phyloP scores from a whole-genome alignment of 2,329 filamentous ascomycete genomes.

The Pseudogymnoascus sp. region DNA sequence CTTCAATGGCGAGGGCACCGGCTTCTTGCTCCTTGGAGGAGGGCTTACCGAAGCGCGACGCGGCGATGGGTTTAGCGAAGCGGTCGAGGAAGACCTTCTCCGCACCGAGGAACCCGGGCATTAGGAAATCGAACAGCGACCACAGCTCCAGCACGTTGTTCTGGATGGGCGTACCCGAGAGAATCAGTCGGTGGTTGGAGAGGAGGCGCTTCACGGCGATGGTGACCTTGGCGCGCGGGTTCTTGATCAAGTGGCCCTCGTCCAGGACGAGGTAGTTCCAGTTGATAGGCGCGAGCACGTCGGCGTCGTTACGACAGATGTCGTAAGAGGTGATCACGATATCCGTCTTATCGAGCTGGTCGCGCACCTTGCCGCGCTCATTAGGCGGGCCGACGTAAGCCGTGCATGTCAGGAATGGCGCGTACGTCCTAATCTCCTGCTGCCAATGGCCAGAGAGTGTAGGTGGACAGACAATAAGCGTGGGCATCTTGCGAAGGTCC shows the following conservation, averaged over 20 bases:
- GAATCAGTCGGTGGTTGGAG: conserved; percentile 90
- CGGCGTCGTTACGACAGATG: conserved; percentile 92
- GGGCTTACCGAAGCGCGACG: conserved; percentile 90
- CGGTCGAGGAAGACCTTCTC: conserved; percentile 93
- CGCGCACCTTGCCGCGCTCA: conserved; percentile 66
- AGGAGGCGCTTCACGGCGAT: conserved; percentile 81
- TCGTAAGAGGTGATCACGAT: conserved; percentile 97
- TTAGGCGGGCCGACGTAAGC: conserved; percentile 85
- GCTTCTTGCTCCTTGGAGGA: conserved; percentile 98
- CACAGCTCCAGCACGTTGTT: conserved; percentile 96
- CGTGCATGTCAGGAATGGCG: conserved; percentile 82
- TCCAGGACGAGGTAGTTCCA: conserved; percentile 99
- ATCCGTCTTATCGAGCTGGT: conserved; percentile 68
- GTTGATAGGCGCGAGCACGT: conserved; percentile 69
- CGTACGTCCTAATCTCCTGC: conserved; percentile 92
- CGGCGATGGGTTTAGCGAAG: conserved; percentile 83
- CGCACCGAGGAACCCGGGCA: conserved; percentile 93
- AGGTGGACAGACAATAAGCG: conserved; percentile 90
- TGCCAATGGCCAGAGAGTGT: conserved; percentile 98
- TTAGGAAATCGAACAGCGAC: conserved; percentile 97
- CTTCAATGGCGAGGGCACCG: conserved; percentile 90
- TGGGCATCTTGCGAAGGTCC: conserved; percentile 74
- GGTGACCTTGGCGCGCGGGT: conserved; percentile 93
- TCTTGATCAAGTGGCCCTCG: conserved; percentile 97
- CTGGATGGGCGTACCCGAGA: conserved; percentile 95